A percentile compares a stretch with the other conserved stretches of the same genome.
phyloP scores from a whole-genome alignment of 495 filamentous ascomycete genomes.

The Cercophora sp. region DNA sequence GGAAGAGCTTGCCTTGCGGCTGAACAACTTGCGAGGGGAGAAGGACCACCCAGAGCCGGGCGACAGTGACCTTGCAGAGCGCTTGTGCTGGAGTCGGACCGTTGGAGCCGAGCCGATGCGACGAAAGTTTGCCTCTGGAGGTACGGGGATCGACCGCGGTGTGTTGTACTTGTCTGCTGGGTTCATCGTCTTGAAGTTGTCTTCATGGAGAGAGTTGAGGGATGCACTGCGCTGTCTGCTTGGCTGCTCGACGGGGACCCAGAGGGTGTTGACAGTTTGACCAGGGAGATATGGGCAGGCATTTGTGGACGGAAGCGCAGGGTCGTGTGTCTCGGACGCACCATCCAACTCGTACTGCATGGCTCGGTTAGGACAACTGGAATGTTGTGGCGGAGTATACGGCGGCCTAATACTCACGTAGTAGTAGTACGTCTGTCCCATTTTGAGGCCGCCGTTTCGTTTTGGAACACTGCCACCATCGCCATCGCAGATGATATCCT shows the following conservation, averaged over 20 bases:
- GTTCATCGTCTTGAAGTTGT: constrained; percentile 67
- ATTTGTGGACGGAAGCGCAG: constrained; percentile 64
- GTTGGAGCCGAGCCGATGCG: constrained; percentile 58
- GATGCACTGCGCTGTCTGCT: constrained; percentile 49
- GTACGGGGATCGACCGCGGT: constrained; percentile 56
- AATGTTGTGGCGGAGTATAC: neutral
- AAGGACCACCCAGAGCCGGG: constrained; percentile 42
- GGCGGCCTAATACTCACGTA: constrained; percentile 56
- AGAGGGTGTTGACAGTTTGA: constrained; percentile 76
- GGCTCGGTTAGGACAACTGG: constrained; percentile 20
- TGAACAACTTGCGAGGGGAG: constrained; percentile 40
- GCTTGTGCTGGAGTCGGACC: constrained; percentile 44
- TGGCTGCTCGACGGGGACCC: constrained; percentile 68
- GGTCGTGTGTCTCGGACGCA: constrained; percentile 68
- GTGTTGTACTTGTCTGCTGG: constrained; percentile 71
- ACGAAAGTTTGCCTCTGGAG: constrained; percentile 37
- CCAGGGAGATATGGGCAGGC: constrained; percentile 83
- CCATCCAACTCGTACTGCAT: constrained; percentile 74
- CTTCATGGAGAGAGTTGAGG: constrained; percentile 43
- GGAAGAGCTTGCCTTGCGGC: constrained; percentile 31
- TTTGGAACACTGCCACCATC: constrained; percentile 50
- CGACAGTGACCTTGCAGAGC: constrained; percentile 46
- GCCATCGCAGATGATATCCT: constrained; percentile 80
- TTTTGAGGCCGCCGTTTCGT: constrained; percentile 76
- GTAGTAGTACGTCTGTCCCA: constrained; percentile 93